phyloP scores from a whole-genome alignment of 2,329 filamentous ascomycete species.

The Acrocalymma vagum region DNA sequence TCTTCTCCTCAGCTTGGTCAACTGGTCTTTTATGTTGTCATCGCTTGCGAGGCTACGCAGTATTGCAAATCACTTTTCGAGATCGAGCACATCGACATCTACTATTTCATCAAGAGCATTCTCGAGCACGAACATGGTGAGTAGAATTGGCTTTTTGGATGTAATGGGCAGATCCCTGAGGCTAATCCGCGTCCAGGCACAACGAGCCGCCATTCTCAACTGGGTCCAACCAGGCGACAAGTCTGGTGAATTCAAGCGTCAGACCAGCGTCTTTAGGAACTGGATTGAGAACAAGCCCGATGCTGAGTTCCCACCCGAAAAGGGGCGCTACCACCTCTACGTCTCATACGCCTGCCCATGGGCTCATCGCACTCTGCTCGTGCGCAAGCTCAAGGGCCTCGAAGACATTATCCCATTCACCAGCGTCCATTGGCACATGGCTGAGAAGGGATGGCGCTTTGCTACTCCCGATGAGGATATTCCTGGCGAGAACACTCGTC shows the following conservation, averaged over 20 bases:
- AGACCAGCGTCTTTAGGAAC: constrained; percentile 81
- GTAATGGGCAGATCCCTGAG: constrained; percentile 1
- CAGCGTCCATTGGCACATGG: constrained; percentile 93
- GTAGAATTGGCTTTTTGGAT: neutral
- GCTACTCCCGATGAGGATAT: constrained; percentile 69
- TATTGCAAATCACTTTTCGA: constrained; percentile 20
- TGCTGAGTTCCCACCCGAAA: constrained; percentile 83
- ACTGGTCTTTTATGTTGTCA: constrained; percentile 27
- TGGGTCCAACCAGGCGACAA: constrained; percentile 83
- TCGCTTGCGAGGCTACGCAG: constrained; percentile 21
- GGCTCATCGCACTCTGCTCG: constrained; percentile 89
- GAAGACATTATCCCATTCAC: constrained; percentile 83
- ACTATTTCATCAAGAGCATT: constrained; percentile 19
- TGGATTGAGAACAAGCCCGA: constrained; percentile 76
- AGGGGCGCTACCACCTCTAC: constrained; percentile 92
- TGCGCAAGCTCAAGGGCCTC: constrained; percentile 88
- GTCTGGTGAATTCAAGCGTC: constrained; percentile 91
- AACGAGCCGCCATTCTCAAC: constrained; percentile 70
- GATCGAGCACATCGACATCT: constrained; percentile 12
- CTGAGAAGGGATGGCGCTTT: constrained; percentile 82
- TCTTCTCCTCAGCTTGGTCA: neutral
- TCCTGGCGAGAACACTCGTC: constrained; percentile 63
- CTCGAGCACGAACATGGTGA: constrained; percentile 23
- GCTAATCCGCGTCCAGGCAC: constrained; percentile 3
- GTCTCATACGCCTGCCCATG: constrained; percentile 95